A percentile compares a stretch with the other conserved stretches of the same genome.
Evolutionary conservation across 768 basidiomycete species (phyloP).

Genomic region (Rhodotorula taiwanensis): DNA sequence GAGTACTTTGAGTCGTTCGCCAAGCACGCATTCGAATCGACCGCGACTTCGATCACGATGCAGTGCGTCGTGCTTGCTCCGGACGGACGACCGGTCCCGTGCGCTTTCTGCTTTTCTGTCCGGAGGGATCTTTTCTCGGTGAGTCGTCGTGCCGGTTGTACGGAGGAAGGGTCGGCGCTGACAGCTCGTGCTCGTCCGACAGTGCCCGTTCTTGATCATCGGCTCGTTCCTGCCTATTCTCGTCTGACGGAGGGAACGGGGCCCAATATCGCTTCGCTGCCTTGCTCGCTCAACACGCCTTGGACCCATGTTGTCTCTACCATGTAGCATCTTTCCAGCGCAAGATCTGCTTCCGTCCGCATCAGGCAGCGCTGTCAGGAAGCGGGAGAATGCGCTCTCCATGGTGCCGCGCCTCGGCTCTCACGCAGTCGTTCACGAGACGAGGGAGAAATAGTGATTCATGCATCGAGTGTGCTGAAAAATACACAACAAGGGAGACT

Average conservation of each 20-base stretch:
- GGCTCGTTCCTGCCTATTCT: conserved; percentile 28
- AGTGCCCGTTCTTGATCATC: conserved; percentile 30
- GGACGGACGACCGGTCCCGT: conserved; percentile 71
- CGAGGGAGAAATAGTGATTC: no score
- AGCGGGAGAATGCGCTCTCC: no score
- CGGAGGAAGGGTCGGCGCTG: background rate
- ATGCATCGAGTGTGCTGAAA: no score
- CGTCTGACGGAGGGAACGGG: conserved; percentile 1
- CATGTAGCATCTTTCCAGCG: no score
- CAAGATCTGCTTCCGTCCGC: no score
- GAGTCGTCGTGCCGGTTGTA: background rate
- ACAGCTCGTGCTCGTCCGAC: background rate
- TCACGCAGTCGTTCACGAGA: no score
- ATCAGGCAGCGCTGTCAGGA: no score
- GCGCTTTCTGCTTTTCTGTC: conserved; percentile 94
- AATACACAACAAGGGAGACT: no score
- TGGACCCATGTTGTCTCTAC: no score
- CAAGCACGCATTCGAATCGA: conserved; percentile 93
- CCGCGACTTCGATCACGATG: conserved; percentile 79
- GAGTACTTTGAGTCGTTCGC: conserved; percentile 97
- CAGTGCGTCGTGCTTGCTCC: conserved; percentile 85
- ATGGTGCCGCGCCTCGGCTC: no score
- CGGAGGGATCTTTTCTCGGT: conserved; percentile 69
- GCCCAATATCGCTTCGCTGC: background rate
- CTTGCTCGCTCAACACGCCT: background rate